Percentiles rank a stretch among this genome's conserved stretches.
Evolutionary conservation across 148 eudicot species (phyloP).

Genomic region (Polygonum aviculare): DNA sequence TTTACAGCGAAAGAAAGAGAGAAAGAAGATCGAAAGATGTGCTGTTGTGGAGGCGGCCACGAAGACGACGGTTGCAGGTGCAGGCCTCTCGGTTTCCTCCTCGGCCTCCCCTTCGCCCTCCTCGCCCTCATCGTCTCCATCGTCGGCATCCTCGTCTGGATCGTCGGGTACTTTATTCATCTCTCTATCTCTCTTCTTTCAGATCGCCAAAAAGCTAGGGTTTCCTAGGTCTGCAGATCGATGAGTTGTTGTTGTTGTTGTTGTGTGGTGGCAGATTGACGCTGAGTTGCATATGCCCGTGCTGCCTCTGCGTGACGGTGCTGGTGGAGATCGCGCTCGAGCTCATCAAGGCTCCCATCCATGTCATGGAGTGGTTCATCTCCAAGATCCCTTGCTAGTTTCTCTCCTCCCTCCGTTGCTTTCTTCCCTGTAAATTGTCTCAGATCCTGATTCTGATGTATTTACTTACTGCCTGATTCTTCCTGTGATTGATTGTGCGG

Average conservation of each 20-base stretch:
- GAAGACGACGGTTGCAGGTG: slow-evolving; percentile 20
- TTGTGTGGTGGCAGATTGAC: slow-evolving; percentile 23
- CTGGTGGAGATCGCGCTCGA: slow-evolving; percentile 51
- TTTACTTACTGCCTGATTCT: not conserved
- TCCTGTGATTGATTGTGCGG: not conserved
- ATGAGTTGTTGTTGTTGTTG: not conserved
- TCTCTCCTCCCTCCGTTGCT: too few species aligned
- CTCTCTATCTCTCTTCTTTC: not conserved
- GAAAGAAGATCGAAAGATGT: slow-evolving; percentile 23
- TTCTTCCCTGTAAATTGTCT: not conserved
- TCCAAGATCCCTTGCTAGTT: slow-evolving; percentile 45
- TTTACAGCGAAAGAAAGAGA: not conserved
- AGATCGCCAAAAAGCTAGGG: not conserved
- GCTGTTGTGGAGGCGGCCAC: slow-evolving; percentile 23
- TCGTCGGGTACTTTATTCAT: slow-evolving; percentile 35
- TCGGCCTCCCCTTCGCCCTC: slow-evolving; percentile 54
- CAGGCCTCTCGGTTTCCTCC: slow-evolving; percentile 41
- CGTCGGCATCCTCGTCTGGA: slow-evolving; percentile 45
- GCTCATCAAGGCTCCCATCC: slow-evolving; percentile 58
- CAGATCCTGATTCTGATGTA: not conserved
- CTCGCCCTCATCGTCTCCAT: slow-evolving; percentile 36
- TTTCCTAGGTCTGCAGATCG: not conserved
- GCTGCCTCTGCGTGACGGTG: slow-evolving; percentile 60
- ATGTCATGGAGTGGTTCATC: slow-evolving; percentile 60
- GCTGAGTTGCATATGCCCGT: slow-evolving; percentile 58